Conservation (phyloP, 768 basidiomycete genomes). For the Macrolepiota albuminosa region DNA sequence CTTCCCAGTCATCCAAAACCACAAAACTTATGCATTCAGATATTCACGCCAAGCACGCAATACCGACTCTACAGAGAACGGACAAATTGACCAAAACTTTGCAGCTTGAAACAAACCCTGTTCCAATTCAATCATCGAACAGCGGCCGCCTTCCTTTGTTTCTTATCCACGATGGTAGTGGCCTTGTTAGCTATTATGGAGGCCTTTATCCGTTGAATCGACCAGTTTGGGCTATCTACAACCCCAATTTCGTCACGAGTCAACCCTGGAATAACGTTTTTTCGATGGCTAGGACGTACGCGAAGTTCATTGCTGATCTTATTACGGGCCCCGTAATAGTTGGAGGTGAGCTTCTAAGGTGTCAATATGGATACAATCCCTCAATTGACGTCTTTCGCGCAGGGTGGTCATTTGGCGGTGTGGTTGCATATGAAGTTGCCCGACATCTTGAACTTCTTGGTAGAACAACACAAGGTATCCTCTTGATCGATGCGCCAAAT, state of each 20-base stretch:
- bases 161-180: constrained; percentile 73
- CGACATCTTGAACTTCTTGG: constrained; percentile 43
- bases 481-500: constrained; percentile 65
- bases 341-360: constrained; percentile 43
- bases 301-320: constrained; percentile 31
- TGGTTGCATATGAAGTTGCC: constrained; percentile 63
- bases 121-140: constrained; percentile 32
- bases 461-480: constrained; percentile 45
- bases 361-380: neutral
- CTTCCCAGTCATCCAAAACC: neutral
- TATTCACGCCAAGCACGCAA: neutral
- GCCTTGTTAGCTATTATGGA: constrained; percentile 47
- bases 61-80: neutral
- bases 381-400: neutral
- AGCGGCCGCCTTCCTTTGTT: constrained; percentile 40
- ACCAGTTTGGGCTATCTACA: constrained; percentile 55
- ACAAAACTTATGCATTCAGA: neutral
- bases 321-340: constrained; percentile 40
- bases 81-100: constrained; percentile 14
- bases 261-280: constrained; percentile 43
- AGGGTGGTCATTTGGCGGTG: constrained; percentile 83
- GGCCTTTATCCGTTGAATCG: constrained; percentile 43
- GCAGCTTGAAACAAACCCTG: constrained; percentile 23
- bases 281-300: constrained; percentile 52
- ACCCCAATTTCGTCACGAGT: constrained; percentile 44